Base-by-base conservation (phyloP, 768 basidiomycete species). In the Podaxis rugospora region DNA sequence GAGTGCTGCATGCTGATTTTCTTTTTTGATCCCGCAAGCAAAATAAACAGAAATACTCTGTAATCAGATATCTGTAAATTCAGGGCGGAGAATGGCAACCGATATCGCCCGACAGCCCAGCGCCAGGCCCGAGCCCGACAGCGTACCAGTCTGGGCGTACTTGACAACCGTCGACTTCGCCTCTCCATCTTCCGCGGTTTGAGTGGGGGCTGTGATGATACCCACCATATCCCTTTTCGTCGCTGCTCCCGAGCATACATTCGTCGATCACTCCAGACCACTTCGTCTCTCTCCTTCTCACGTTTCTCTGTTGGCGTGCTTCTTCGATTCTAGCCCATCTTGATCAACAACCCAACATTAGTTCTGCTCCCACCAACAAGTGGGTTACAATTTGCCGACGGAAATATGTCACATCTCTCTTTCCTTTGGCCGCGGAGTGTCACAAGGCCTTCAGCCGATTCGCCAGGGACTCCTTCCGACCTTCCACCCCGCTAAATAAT, bases 391-490 rank as follows among this genome's bases (percentile, higher is more conserved):
- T 40, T 16, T 42, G 37, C 64, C 35, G 14, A 39, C 28, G 57
- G 46, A 9, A 25, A 6, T 3, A n/a, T 18, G 13, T 32, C 9
- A 25, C 51, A 72, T 5, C 55, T 91, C 93, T 76, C 90, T 95
- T 72, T 99, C 97, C 63, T 95, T 98, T 68, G 95, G 94, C 62
- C 84, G 84, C 2, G 95, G 79, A 28, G 67, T 76, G 74, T 98
- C 97, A 4, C 92, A 90, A 0, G 96, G 95, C 32, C 94, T 67
- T 99, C 97, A 18, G 95, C 89, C 68, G 98, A 98, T 66, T 88
- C 88, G 70, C 86, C 89, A 21, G 96, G 97, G 0, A 92, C 90
- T 0, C 97, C 96, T 23, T 90, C 88, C 37, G 81, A 78, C 21
- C 94, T 81, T 37, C 87, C 88, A 1, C 78, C 78, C 98, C 92